Evolutionary conservation across 2,329 filamentous ascomycete genomes (phyloP).

Genomic region (Pochonia chlamydosporia): DNA sequence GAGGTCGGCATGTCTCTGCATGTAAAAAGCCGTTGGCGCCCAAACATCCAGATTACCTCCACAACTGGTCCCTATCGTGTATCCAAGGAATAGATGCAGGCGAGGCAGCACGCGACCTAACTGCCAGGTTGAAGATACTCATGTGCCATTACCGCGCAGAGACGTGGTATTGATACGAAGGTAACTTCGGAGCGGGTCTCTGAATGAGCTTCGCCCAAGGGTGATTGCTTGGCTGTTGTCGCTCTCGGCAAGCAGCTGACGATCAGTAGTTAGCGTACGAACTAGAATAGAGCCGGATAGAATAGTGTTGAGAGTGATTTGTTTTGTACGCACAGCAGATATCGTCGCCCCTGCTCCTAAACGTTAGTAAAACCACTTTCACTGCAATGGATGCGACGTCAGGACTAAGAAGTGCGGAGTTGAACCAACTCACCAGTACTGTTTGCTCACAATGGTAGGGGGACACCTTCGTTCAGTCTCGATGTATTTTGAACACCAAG

Average conservation of each 20-base stretch:
- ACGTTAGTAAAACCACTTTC: too few relatives aligned
- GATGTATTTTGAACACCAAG: slow-evolving; percentile 40
- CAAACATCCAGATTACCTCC: too few relatives aligned
- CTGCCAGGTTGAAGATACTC: background rate
- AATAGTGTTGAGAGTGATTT: background rate
- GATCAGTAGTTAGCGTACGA: slow-evolving; percentile 14
- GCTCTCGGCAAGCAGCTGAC: slow-evolving; percentile 33
- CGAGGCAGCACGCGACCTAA: too few relatives aligned
- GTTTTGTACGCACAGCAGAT: slow-evolving; percentile 33
- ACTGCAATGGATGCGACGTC: too few relatives aligned
- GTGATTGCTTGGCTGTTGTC: slow-evolving; percentile 30
- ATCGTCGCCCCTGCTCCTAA: slow-evolving; percentile 32
- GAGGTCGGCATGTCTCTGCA: too few relatives aligned
- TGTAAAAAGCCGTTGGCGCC: too few relatives aligned
- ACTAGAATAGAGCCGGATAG: background rate
- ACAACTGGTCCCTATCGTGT: too few relatives aligned
- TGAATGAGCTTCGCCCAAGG: slow-evolving; percentile 33
- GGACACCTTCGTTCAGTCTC: slow-evolving; percentile 37
- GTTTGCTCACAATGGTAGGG: slow-evolving; percentile 37
- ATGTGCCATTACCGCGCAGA: slow-evolving; percentile 18
- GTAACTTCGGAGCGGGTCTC: slow-evolving; percentile 23
- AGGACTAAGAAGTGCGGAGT: too few relatives aligned
- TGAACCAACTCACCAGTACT: slow-evolving; percentile 33
- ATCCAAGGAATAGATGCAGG: too few relatives aligned
- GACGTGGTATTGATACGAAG: slow-evolving; percentile 20